Base-by-base conservation (phyloP, 1,284 basidiomycete genomes). In the Schizopora paradoxa region DNA sequence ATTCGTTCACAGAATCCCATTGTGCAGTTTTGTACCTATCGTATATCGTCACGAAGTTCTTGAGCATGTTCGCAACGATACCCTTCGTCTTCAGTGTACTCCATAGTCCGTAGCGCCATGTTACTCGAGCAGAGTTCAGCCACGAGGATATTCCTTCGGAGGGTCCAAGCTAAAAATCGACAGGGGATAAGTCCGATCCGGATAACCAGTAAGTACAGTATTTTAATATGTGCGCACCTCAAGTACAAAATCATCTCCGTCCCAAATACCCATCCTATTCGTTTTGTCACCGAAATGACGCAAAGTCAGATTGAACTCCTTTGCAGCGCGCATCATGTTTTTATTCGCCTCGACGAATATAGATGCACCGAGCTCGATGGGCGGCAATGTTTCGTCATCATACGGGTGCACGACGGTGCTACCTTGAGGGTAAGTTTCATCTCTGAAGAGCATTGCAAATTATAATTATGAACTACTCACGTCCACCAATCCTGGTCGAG, bases 271-370 rank as follows among this genome's bases (percentile, higher is more conserved):
- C 41, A 77, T 71, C 26, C 69, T 69, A 5, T 67, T 65, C 29
- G 73, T 68, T 16, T 77, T 73, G 19, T 74, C 70, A 13, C 68
- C 68, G 52, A 84, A 82, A 41, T 73, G 61, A 7, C 62, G 62
- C 22, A 80, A 65, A 2, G 76, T 77, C 11, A 95, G 70, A 53
- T 86, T 85, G 66, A 93, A 94, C 49, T 86, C 82, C 38, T 85
- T 72, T 0, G 79, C 76, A 1, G 91, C 91, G 49, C 86, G 79
- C 77, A 82, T 82, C 40, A 93, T 58, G 61, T 94, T 92, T 60
- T 79, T 80, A 67, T 96, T 94, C 3, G 75, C 77, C 40, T 74
- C 61, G 3, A 94, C 86, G 62, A 95, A 97, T 51, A 97, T 88
- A 33, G 85, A 89, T 0, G 86, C 95, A 1, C 95, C 95, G 0